Evolutionary conservation across 768 basidiomycete genomes (phyloP), one percentile per base, ranked within the genome.

Genomic region (Phaeolepiota aurea): DNA sequence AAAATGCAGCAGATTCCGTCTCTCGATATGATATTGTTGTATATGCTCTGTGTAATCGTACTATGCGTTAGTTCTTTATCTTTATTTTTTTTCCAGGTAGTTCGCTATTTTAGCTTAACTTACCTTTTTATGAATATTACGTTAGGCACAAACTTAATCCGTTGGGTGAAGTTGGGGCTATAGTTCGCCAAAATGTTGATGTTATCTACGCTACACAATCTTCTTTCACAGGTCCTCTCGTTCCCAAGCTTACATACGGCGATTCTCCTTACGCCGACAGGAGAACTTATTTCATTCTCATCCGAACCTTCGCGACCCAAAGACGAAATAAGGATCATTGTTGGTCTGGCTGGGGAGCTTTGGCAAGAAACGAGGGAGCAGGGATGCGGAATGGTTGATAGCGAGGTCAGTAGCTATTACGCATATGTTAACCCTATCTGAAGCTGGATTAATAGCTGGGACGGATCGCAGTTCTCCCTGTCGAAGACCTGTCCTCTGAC

Each of bases 281-380:
- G 87, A 11, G 78, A 86, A 47, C 64, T 88, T 19, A 71, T 88
- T 15, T 82, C 81, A 1, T 77, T 68, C 50, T 79, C 79, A 3
- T 71, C 73, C 32, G 64, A 72, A 19, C 68, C 70, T n/a, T 52
- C 59, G 19, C 64, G 74, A 38, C 57, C 77, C 19, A 88, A 87
- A 60, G 86, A 88, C 50, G 78, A 83, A 39, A 71, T 87, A 34
- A 74, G 82, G 40, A 74, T 87, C 32, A 63, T 82, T 19, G 82
- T 80, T 5, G 86, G 86, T 12, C 60, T 89, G 20, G 76, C 77
- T 31, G 75, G 76, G 7, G 85, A 87, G 56, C 68, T 86, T 22
- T 89, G 87, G 86, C 76, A 76, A 38, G 86, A 88, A 59, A 83
- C 79, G 19, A 69, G 66, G 44, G 77, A 74, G 16, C 69, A 78